Evolutionary conservation across 306 rosid genomes (phyloP).

Genomic region (Vicia faba): DNA sequence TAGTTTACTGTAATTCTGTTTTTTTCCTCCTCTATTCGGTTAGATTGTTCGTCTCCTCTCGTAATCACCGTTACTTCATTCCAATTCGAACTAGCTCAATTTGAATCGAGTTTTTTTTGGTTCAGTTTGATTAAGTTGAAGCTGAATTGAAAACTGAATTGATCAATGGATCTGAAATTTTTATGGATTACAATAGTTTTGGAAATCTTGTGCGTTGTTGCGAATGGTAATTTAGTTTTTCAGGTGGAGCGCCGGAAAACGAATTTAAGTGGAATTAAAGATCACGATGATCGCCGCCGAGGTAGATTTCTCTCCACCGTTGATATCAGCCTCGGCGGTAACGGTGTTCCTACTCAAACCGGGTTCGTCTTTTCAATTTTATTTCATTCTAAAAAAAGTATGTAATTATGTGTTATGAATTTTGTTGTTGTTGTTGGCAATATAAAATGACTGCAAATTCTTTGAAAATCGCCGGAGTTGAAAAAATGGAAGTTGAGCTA

Average conservation of each 20-base stretch:
- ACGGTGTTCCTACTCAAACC: conserved; percentile 62
- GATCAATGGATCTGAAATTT: conserved; percentile 56
- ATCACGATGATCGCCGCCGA: conserved; percentile 70
- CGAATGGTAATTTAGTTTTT: conserved; percentile 65
- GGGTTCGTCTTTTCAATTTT: conserved; percentile 50
- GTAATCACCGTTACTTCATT: background rate
- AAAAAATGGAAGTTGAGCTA: background rate
- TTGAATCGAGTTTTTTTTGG: background rate
- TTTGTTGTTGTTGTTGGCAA: background rate
- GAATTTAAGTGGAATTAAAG: conserved; percentile 54
- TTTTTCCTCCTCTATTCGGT: background rate
- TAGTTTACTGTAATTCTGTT: background rate
- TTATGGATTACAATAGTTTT: conserved; percentile 30
- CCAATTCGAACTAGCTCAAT: background rate
- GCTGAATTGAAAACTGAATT: background rate
- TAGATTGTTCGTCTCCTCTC: background rate
- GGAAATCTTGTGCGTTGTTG: conserved; percentile 37
- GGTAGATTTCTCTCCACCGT: conserved; percentile 74
- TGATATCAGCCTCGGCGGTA: conserved; percentile 86
- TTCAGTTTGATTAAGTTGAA: background rate
- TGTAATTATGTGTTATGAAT: background rate
- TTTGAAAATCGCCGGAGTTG: background rate
- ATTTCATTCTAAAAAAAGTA: too few species aligned
- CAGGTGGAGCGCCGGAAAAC: conserved; percentile 54
- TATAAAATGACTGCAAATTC: background rate